phyloP scores from a whole-genome alignment of 352 stramenopile species.

The Pythium phragmiticola region DNA sequence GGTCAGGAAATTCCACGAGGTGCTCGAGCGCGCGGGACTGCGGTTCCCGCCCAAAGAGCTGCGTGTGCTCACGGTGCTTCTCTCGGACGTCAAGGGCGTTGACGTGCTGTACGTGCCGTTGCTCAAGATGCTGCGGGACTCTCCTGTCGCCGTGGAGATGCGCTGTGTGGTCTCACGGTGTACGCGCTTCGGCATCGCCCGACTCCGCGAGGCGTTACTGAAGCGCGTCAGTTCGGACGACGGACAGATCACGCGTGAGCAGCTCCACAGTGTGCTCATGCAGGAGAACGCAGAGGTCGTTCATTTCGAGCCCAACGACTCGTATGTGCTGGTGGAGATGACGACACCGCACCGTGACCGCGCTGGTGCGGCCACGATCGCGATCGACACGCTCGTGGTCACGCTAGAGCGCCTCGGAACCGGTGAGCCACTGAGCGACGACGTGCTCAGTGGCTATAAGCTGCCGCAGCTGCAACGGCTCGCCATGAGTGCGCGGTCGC shows the following conservation, averaged over 20 bases:
- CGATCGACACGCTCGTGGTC: slow-evolving; percentile 37
- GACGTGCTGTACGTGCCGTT: slow-evolving; percentile 54
- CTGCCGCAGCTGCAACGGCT: slow-evolving; percentile 45
- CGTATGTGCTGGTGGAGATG: slow-evolving; percentile 39
- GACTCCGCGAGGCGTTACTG: slow-evolving; percentile 41
- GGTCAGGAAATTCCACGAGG: slow-evolving; percentile 45
- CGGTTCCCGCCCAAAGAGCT: slow-evolving; percentile 40
- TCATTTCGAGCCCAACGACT: slow-evolving; percentile 40
- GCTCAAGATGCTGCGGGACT: slow-evolving; percentile 36
- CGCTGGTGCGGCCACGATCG: slow-evolving; percentile 16
- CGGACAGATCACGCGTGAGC: slow-evolving; percentile 35
- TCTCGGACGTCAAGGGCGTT: slow-evolving; percentile 41
- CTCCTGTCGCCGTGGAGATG: slow-evolving; percentile 28
- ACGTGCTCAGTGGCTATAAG: slow-evolving; percentile 40
- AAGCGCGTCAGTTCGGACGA: slow-evolving; percentile 38
- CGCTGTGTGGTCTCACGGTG: slow-evolving; percentile 34
- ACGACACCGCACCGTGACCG: not conserved
- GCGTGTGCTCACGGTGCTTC: slow-evolving; percentile 46
- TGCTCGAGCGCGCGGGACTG: slow-evolving; percentile 35
- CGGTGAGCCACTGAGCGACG: slow-evolving; percentile 4
- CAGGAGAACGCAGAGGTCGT: slow-evolving; percentile 27
- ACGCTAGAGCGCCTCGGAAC: slow-evolving; percentile 31
- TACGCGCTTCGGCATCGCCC: slow-evolving; percentile 35
- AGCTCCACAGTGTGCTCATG: slow-evolving; percentile 45
- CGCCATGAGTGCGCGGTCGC: slow-evolving; percentile 48